Evolutionary conservation across 176 grass and related monocot species (phyloP).

Genomic region (Themeda triandra): DNA sequence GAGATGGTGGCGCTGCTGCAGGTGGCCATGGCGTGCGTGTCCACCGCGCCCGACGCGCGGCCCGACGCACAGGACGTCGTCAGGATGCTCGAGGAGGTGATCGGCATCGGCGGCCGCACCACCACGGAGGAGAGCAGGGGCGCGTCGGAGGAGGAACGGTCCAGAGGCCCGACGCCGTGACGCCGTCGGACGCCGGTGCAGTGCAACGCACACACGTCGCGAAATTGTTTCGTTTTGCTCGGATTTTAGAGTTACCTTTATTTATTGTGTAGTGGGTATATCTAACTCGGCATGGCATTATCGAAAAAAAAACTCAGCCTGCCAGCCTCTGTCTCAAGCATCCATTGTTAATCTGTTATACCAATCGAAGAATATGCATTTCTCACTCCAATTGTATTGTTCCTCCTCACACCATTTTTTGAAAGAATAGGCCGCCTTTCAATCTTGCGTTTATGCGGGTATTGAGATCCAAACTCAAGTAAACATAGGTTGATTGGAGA

Average conservation of each 20-base stretch:
- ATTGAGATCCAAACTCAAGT: too few species aligned
- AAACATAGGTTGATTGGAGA: too few species aligned
- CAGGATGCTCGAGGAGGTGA: conserved; percentile 70
- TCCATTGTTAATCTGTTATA: not conserved
- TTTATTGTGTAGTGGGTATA: not conserved
- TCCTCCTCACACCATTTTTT: too few species aligned
- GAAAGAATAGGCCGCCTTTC: too few species aligned
- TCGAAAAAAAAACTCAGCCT: not conserved
- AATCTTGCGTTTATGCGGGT: too few species aligned
- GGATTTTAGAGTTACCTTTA: not conserved
- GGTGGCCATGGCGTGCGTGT: conserved; percentile 82
- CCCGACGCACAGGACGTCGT: conserved; percentile 49
- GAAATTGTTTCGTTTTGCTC: not conserved
- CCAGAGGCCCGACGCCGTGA: conserved; percentile 42
- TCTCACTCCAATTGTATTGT: not conserved
- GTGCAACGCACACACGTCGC: not conserved
- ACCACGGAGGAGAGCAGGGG: conserved; percentile 40
- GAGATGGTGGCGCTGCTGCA: conserved; percentile 94
- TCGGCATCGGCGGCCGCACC: conserved; percentile 9
- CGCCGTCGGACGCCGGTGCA: not conserved
- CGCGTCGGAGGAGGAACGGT: conserved; percentile 38
- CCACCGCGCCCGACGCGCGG: conserved; percentile 56
- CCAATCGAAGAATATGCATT: not conserved
- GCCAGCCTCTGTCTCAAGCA: not conserved
- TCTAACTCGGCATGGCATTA: not conserved